Conservation (phyloP, 345 rosid species). For the Rubroshorea leprosula region DNA sequence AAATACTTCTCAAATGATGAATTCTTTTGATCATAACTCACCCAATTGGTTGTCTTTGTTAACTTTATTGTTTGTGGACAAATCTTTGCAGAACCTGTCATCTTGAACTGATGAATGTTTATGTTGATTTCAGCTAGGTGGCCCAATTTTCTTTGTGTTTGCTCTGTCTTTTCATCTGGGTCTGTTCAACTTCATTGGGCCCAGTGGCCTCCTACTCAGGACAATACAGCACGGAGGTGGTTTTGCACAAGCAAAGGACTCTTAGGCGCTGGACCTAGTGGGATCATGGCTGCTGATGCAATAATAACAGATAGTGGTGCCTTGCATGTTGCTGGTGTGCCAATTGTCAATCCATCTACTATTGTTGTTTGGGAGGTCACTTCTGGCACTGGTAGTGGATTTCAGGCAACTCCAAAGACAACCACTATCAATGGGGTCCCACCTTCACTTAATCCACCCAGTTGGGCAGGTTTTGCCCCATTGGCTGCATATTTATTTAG, state of each 20-base stretch:
- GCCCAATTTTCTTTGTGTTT: slow-evolving; percentile 97
- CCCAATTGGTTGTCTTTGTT: neutral
- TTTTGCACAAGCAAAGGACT: slow-evolving; percentile 96
- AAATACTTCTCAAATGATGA: neutral
- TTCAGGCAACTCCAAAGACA: slow-evolving; percentile 68
- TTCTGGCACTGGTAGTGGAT: slow-evolving; percentile 93
- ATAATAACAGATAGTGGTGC: slow-evolving; percentile 94
- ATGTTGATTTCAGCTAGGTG: slow-evolving; percentile 75
- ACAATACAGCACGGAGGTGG: slow-evolving; percentile 66
- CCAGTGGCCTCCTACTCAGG: slow-evolving; percentile 88
- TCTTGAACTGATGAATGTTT: neutral
- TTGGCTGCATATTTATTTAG: slow-evolving; percentile 91
- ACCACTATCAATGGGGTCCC: slow-evolving; percentile 61
- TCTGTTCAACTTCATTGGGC: slow-evolving; percentile 99
- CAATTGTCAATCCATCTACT: slow-evolving; percentile 97
- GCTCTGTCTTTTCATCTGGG: slow-evolving; percentile 97
- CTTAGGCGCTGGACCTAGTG: slow-evolving; percentile 99
- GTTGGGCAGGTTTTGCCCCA: slow-evolving; percentile 97
- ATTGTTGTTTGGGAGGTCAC: slow-evolving; percentile 99
- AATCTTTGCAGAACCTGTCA: neutral
- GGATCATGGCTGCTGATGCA: slow-evolving; percentile 99
- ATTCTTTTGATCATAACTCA: neutral
- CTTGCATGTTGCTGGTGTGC: slow-evolving; percentile 98
- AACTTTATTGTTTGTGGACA: neutral
- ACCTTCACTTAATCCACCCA: slow-evolving; percentile 85